Conservation (phyloP, 371 early-diverging fungal species). For the Apophysomyces variabilis region DNA sequence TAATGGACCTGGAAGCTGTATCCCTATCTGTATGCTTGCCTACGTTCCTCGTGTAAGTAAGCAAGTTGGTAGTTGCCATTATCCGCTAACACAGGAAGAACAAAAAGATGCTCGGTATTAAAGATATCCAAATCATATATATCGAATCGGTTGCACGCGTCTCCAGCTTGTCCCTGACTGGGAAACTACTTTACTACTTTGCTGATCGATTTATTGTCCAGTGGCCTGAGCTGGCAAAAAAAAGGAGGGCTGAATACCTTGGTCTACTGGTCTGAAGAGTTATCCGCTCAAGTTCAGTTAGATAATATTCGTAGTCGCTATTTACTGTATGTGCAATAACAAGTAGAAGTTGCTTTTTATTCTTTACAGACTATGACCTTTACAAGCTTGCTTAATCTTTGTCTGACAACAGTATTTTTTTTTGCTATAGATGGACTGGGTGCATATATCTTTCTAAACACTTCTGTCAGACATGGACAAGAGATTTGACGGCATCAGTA, state of each 20-base stretch:
- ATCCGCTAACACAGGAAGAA: not conserved
- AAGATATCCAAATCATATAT: constrained; percentile 71
- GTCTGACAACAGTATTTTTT: too few species aligned
- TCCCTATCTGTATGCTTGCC: constrained; percentile 72
- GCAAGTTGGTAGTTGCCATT: constrained; percentile 4
- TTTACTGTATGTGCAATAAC: too few species aligned
- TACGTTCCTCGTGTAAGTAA: constrained; percentile 62
- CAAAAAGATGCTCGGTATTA: constrained; percentile 60
- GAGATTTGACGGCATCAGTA: too few species aligned
- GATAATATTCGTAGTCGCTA: too few species aligned
- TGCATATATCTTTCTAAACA: too few species aligned
- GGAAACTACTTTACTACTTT: constrained; percentile 78
- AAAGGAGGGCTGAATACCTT: constrained; percentile 69
- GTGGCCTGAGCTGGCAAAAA: constrained; percentile 73
- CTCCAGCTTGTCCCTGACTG: constrained; percentile 80
- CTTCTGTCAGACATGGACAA: too few species aligned
- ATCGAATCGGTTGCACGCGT: constrained; percentile 95
- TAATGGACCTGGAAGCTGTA: constrained; percentile 97
- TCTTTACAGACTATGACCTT: too few species aligned
- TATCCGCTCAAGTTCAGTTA: too few species aligned
- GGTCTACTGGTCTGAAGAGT: constrained; percentile 72
- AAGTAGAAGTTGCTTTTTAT: too few species aligned
- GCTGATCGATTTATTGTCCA: constrained; percentile 91
- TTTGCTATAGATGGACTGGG: too few species aligned
- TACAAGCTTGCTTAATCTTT: too few species aligned